These are phyloP conservation scores for Rhizopogon rudus DNA, from an alignment of 768 basidiomycete genomes.

Conservation along the genomic window DNA sequence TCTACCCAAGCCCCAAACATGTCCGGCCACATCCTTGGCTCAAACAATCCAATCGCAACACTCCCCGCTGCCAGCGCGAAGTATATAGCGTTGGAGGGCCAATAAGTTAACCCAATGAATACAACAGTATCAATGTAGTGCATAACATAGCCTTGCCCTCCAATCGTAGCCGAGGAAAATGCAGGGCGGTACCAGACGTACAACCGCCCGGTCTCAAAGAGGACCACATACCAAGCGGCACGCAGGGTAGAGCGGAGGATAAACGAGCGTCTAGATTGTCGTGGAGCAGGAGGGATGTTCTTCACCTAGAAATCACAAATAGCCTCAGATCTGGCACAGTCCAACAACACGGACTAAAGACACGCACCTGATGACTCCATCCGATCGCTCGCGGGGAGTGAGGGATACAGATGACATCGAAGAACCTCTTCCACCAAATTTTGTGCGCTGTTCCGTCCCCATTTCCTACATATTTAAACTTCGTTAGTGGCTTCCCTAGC, in stretches of 20 bases:
- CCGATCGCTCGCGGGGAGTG: conserved; percentile 4
- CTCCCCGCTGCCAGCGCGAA: neutral
- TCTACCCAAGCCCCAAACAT: conserved; percentile 29
- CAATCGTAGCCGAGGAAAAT: neutral
- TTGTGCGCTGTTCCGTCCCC: neutral
- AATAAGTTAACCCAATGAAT: neutral
- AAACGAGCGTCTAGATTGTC: conserved; percentile 1
- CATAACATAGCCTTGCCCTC: neutral
- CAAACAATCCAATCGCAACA: neutral
- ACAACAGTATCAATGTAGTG: neutral
- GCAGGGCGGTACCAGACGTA: conserved; percentile 3
- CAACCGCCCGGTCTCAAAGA: neutral
- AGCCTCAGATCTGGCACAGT: too few relatives aligned
- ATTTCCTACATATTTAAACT: neutral
- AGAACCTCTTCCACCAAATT: neutral
- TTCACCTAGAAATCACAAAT: neutral
- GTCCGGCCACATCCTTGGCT: conserved; percentile 29
- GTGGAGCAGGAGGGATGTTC: neutral
- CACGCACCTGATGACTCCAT: conserved; percentile 2
- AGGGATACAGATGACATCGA: neutral
- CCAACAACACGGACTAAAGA: neutral
- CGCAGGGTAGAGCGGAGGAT: neutral
- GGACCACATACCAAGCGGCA: neutral
- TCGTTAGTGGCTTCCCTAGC: neutral
- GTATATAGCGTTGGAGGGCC: neutral